Evolutionary conservation across 139 green algal genomes (phyloP), one percentile per base, ranked within the genome.

Genomic region (Chlorella sp.): DNA sequence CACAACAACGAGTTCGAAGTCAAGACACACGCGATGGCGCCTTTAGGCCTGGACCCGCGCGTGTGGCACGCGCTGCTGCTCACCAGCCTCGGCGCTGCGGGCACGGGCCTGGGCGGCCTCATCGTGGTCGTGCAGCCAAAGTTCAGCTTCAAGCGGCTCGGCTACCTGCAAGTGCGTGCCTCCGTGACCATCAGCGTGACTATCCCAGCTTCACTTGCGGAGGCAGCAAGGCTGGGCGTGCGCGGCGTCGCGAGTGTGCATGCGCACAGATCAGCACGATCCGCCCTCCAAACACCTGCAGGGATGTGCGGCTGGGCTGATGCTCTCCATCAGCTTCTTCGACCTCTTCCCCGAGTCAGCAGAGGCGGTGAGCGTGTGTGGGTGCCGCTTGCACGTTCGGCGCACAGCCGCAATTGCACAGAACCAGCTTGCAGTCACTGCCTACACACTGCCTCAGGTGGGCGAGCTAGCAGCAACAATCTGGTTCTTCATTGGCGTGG

Each of bases 311-410:
- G 89, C 78, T 35, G 89, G 89, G 0, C 82, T 93, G 26, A 93
- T 94, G 89, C 83, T 93, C 1, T 84, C 74, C 73, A 87, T 94
- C 35, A 86, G 77, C 26, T 77, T 93, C 34, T 81, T 93, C 35
- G 89, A 94, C 69, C 77, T 94, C 29, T 73, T 90, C 35, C 89
- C 84, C 6, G 81, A 84, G 36, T 78, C 88, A 32, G 80, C 85
- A 2, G 78, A 89, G 31, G 80, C 77, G 49, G 76, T 94, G 0
- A 86, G 88, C n/a, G n/a, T n/a, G n/a, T n/a, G n/a, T n/a, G n/a
- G n/a, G n/a, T n/a, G n/a, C n/a, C n/a, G n/a, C n/a, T n/a, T n/a
- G n/a, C n/a, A n/a, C n/a, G n/a, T n/a, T n/a, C n/a, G n/a, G n/a
- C n/a, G n/a, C n/a, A n/a, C n/a, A n/a, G n/a, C n/a, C n/a, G n/a